Base-by-base conservation (phyloP, 2,329 filamentous ascomycete species). In the Ilyonectria destructans region DNA sequence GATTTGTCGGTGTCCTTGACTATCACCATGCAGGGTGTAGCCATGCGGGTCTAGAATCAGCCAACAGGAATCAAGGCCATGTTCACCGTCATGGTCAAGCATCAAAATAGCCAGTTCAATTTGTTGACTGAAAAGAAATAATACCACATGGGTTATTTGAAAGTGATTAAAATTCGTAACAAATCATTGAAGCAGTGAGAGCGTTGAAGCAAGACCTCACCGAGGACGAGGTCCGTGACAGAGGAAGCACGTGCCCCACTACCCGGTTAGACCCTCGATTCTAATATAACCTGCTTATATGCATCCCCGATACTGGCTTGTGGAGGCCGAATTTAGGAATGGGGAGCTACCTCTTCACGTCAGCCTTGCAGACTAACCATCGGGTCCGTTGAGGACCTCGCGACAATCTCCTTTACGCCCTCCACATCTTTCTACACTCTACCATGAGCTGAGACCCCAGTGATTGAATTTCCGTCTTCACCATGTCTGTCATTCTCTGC, bases 401-500 rank as follows among this genome's bases (percentile, higher is more conserved):
- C 49, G 43, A 69, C 49, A 45, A 37, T 37, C 51, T 31, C 43
- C 52, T 52, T 31, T 46, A 33, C 48, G 33, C 51, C 35, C 31
- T 59, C 26, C 29, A 10, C 43, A 35, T 61, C 56, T 19, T 19
- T 26, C n/a, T 57, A 40, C 63, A 52, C 35, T 62, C 52, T 76
- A 70, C 66, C 72, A 77, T 75, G 74, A 71, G 68, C 74, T 74
- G 69, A 72, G 63, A 17, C 64, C 52, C 56, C 66, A 62, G 70
- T 63, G 62, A 68, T 52, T 67, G 23, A 69, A 67, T 65, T 46
- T 17, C 52, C 54, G 31, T 37, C 64, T 65, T 71, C 74, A 71
- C 70, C 71, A 90, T 90, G 88, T 90, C 88, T 76, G 88, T 90
- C 74, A 90, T 90, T 82, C 85, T 90, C 69, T 90, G 88, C 77